Percentiles rank a stretch among this genome's conserved stretches.
phyloP scores from a whole-genome alignment of 805 yeast species.

The Candida oleophila region DNA sequence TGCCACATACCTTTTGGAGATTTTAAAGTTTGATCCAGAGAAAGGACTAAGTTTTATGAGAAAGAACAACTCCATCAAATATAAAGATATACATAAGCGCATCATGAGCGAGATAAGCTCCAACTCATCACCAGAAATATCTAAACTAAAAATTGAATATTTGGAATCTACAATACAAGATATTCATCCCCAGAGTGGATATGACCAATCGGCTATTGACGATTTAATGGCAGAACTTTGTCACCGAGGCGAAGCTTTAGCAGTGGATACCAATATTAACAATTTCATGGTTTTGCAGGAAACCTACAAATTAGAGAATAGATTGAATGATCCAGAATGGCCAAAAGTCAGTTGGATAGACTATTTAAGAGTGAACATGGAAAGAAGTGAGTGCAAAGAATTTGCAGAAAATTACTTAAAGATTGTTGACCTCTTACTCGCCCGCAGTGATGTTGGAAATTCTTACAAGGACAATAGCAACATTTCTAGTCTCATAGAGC shows the following conservation, averaged over 20 bases:
- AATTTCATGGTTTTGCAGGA: conserved; percentile 25
- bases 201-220: neutral
- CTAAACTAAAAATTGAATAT: conserved; percentile 32
- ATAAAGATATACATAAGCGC: conserved; percentile 24
- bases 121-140: conserved; percentile 12
- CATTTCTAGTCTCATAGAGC: neutral
- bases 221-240: conserved; percentile 6
- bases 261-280: conserved; percentile 8
- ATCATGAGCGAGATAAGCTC: conserved; percentile 27
- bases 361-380: conserved; percentile 24
- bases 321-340: conserved; percentile 28
- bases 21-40: conserved; percentile 27
- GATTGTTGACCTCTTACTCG: conserved; percentile 29
- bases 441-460: neutral
- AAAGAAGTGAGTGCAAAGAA: conserved; percentile 25
- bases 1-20: conserved; percentile 29
- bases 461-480: neutral
- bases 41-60: conserved; percentile 32
- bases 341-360: conserved; percentile 41
- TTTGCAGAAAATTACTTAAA: conserved; percentile 31
- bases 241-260: neutral
- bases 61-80: conserved; percentile 21
- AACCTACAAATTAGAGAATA: conserved; percentile 30
- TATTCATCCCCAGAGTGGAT: neutral
- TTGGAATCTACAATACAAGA: conserved; percentile 26